Evolutionary conservation across 1,284 basidiomycete species (phyloP).

Genomic region (Anthracocystis panici-leucophaei): DNA sequence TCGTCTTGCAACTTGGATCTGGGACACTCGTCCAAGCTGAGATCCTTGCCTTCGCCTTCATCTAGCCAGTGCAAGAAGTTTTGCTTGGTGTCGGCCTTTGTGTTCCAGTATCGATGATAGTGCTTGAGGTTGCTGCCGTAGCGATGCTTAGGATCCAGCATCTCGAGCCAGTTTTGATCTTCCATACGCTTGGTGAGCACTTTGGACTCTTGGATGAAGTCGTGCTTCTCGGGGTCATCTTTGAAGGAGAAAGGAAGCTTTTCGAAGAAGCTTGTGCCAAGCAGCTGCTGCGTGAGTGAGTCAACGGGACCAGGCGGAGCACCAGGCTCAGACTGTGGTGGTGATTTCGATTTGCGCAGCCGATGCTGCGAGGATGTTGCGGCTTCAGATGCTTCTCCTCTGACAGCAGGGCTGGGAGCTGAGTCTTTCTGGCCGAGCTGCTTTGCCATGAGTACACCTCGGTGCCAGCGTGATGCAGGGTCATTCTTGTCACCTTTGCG

Average conservation of each 20-base stretch:
- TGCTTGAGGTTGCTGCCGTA: conserved; percentile 60
- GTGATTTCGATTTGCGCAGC: conserved; percentile 2
- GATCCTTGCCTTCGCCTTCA: conserved; percentile 76
- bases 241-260: conserved; percentile 46
- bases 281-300: conserved; percentile 36
- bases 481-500: conserved; percentile 42
- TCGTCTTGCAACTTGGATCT: conserved; percentile 79
- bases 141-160: conserved; percentile 53
- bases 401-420: conserved; percentile 34
- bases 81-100: conserved; percentile 41
- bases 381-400: conserved; percentile 19
- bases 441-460: conserved; percentile 36
- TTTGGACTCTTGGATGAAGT: conserved; percentile 38
- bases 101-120: conserved; percentile 52
- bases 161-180: conserved; percentile 54
- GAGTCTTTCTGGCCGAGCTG: conserved; percentile 36
- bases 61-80: conserved; percentile 75
- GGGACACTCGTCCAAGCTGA: conserved; percentile 77
- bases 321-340: not conserved
- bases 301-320: conserved; percentile 13
- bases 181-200: conserved; percentile 48
- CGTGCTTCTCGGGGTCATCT: conserved; percentile 31
- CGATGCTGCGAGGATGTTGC: not conserved
- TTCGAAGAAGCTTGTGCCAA: conserved; percentile 36
- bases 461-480: conserved; percentile 32